Evolutionary conservation across 257 asterid genomes (phyloP), one percentile per base, ranked within the genome.

Genomic region (Agastache rugosa): DNA sequence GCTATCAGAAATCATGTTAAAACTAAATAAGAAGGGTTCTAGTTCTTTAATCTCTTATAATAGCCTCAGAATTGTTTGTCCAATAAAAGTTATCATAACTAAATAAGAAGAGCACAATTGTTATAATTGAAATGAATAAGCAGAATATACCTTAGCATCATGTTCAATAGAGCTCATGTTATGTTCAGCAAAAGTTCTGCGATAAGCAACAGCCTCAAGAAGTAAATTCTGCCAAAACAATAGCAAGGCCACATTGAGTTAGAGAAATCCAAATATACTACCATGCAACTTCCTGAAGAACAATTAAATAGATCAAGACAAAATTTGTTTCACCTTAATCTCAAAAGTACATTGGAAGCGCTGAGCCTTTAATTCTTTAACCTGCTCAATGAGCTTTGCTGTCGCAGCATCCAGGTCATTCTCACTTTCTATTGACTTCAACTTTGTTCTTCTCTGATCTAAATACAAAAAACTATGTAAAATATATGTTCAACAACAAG

Each of bases 121-220:
- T 47, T 15, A 64, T 50, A 23, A 70, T 47, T 45, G 75, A 17
- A 58, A 76, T 34, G 68, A 65, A 75, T 10, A 27, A 25, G 42
- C 48, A 37, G 63, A 73, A 74, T 58, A 63, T 81, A 93, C 98
- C 96, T 88, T 90, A 51, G 88, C 85, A 50, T 88, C 96, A 70
- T 85, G 83, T 83, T 90, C 98, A 79, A 90, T 76, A 62, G 69
- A 77, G 77, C 84, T 78, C 91, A 92, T 79, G 83, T 75, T 80
- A 45, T 56, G 67, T 81, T 88, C 98, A 75, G 97, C 93, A 77
- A 72, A 86, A 82, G 78, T 82, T 90, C 89, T 85, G 25, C 92
- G 82, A 60, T 71, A 63, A 82, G 87, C 90, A 76, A 87, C 91
- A 79, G 97, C 97, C 74, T 90, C 95, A 50, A 72, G 71, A 45